A percentile compares a stretch with the other conserved stretches of the same genome.
Conservation (phyloP, 2,329 filamentous ascomycete genomes). For the Trichoderma koningiopsis region DNA sequence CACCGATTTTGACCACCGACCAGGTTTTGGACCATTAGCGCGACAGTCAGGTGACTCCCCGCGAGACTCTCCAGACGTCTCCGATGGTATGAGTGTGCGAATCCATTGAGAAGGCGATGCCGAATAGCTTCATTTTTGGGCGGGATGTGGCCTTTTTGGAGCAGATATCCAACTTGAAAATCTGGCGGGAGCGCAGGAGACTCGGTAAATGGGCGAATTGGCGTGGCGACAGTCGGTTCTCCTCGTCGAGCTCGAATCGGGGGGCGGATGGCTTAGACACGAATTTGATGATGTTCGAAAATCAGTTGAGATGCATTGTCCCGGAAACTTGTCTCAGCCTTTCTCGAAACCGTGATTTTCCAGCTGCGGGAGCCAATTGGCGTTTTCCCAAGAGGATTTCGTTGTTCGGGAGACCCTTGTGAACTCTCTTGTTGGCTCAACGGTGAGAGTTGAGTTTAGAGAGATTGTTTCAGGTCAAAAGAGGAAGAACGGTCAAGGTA, state of each 20-base stretch:
- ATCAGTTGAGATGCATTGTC: not conserved
- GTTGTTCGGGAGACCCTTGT: not conserved
- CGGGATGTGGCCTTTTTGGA: not conserved
- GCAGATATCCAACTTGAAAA: not conserved
- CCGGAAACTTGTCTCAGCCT: not conserved
- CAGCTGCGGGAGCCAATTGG: not conserved
- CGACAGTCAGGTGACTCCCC: conserved; percentile 32
- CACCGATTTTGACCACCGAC: conserved; percentile 37
- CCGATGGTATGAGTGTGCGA: conserved; percentile 5
- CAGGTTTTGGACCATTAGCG: conserved; percentile 15
- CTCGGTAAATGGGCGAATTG: conserved; percentile 3
- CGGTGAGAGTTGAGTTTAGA: not conserved
- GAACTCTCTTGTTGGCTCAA: not conserved
- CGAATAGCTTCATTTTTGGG: conserved; percentile 21
- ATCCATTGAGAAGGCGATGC: conserved; percentile 23
- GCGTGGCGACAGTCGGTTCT: not conserved
- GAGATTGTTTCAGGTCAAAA: not conserved
- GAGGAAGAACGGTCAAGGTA: not conserved
- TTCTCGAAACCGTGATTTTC: not conserved
- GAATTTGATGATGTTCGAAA: not conserved
- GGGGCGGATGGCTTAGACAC: not conserved
- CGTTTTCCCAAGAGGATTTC: not conserved
- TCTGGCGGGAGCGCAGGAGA: not conserved
- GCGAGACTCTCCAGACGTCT: conserved; percentile 25
- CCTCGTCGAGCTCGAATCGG: conserved; percentile 7